Evolutionary conservation across 1,284 basidiomycete species (phyloP).

Genomic region (Ganoderma lucidum): DNA sequence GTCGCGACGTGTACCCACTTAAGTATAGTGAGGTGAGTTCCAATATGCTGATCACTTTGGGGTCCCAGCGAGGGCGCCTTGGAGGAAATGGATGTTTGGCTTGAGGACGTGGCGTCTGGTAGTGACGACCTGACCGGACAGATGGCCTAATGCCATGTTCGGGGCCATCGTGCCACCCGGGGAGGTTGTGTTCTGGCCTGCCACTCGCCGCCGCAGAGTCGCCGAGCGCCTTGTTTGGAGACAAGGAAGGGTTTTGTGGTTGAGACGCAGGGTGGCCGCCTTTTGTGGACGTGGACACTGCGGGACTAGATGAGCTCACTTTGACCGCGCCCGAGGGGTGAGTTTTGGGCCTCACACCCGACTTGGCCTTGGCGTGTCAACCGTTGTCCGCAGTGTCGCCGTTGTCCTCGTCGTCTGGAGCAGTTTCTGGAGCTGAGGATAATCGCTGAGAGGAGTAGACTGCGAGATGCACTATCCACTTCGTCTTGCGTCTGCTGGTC

Average conservation of each 20-base stretch:
- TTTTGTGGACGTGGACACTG: slow-evolving; percentile 16
- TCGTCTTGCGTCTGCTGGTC: slow-evolving; percentile 30
- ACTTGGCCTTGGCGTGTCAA: slow-evolving; percentile 31
- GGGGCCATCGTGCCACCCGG: slow-evolving; percentile 3
- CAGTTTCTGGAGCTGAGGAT: slow-evolving; percentile 61
- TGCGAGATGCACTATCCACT: slow-evolving; percentile 52
- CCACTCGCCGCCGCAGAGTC: slow-evolving; percentile 1
- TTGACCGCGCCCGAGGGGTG: not conserved
- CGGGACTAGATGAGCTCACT: not conserved
- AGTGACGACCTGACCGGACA: slow-evolving; percentile 10
- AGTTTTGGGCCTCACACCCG: slow-evolving; percentile 11
- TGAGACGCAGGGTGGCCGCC: slow-evolving; percentile 1
- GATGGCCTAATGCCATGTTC: slow-evolving; percentile 7
- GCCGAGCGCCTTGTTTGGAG: slow-evolving; percentile 10
- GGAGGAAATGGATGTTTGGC: slow-evolving; percentile 23
- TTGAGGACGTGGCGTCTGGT: slow-evolving; percentile 22
- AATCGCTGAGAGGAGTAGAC: slow-evolving; percentile 74
- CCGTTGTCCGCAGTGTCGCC: slow-evolving; percentile 40
- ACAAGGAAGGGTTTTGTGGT: slow-evolving; percentile 12
- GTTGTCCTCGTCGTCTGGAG: slow-evolving; percentile 42
- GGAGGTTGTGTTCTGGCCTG: slow-evolving; percentile 4
- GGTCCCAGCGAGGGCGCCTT: slow-evolving; percentile 44
- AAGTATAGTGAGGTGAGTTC: slow-evolving; percentile 69
- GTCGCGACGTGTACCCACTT: slow-evolving; percentile 51
- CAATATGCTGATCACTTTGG: slow-evolving; percentile 65